phyloP scores from a whole-genome alignment of 306 rosid genomes.

The Biancaea sappan region DNA sequence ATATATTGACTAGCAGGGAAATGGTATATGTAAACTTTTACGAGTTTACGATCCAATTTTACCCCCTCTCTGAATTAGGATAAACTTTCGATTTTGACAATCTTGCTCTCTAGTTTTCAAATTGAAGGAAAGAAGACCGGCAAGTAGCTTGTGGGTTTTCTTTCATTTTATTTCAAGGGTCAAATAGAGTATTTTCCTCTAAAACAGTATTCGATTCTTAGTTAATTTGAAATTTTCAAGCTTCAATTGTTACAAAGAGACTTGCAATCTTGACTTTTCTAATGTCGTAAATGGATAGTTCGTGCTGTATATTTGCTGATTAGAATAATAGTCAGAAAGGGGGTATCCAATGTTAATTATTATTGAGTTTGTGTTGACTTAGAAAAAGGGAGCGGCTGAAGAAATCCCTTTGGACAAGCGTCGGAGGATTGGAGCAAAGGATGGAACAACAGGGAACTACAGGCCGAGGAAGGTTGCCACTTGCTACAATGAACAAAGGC shows the following conservation, averaged over 20 bases:
- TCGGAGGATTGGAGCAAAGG: conserved; percentile 58
- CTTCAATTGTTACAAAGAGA: not conserved
- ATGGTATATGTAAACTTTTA: too few relatives aligned
- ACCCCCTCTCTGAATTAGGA: too few relatives aligned
- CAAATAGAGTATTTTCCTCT: not conserved
- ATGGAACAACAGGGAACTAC: conserved; percentile 43
- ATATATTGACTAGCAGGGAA: too few relatives aligned
- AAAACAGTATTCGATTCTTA: not conserved
- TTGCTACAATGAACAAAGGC: conserved; percentile 47
- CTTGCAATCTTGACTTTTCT: not conserved
- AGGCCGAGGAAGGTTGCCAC: conserved; percentile 54
- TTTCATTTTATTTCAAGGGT: too few relatives aligned
- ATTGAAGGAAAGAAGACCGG: too few relatives aligned
- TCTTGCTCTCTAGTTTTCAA: not conserved
- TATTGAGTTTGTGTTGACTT: conserved; percentile 6
- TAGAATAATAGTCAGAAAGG: not conserved
- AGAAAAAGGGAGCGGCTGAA: conserved; percentile 64
- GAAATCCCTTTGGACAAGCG: conserved; percentile 64
- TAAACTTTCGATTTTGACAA: too few relatives aligned
- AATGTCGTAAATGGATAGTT: not conserved
- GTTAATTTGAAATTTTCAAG: not conserved
- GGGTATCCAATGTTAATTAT: not conserved
- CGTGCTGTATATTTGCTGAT: not conserved
- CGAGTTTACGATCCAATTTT: too few relatives aligned
- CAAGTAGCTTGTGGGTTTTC: too few relatives aligned